These are phyloP conservation scores for Sodiomyces alkalinus DNA, from an alignment of 2,329 filamentous ascomycete genomes.

Conservation along the genomic window DNA sequence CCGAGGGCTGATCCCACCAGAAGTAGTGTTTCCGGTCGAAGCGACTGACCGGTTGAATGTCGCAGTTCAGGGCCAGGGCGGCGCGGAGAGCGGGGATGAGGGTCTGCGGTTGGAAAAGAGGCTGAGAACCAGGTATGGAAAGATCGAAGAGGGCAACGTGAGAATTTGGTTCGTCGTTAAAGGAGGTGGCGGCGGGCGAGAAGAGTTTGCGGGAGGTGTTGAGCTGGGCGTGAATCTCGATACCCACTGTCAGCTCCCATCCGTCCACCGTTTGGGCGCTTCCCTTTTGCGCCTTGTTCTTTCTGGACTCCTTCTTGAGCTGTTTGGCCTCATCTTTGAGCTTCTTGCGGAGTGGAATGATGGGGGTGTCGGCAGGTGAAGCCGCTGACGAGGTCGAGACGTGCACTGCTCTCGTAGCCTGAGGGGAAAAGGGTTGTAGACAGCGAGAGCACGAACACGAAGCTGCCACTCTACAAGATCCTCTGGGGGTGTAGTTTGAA, in stretches of 20 bases:
- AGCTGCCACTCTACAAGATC: too few species aligned
- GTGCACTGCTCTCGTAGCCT: too few species aligned
- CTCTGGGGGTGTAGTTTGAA: too few species aligned
- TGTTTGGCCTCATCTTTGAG: constrained; percentile 58
- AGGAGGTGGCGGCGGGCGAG: constrained; percentile 52
- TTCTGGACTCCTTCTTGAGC: constrained; percentile 49
- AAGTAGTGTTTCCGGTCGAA: constrained; percentile 99
- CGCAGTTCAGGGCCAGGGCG: constrained; percentile 69
- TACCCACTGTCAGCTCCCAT: constrained; percentile 91
- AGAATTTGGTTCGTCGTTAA: constrained; percentile 61
- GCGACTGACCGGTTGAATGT: constrained; percentile 58
- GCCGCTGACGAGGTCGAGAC: too few species aligned
- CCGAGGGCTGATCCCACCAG: constrained; percentile 92
- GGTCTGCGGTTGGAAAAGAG: constrained; percentile 67
- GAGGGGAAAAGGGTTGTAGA: too few species aligned
- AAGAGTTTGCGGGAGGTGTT: constrained; percentile 86
- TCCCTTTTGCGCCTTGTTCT: constrained; percentile 29
- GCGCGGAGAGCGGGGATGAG: constrained; percentile 83
- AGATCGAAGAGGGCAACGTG: constrained; percentile 81
- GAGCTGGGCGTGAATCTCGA: constrained; percentile 93
- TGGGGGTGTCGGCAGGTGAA: constrained; percentile 6
- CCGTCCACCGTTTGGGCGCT: constrained; percentile 40
- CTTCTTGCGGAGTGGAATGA: constrained; percentile 51
- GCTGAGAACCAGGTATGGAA: constrained; percentile 79
- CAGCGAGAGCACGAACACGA: too few species aligned